phyloP scores from a whole-genome alignment of 2,329 filamentous ascomycete species.

The Cladosporium sp. region DNA sequence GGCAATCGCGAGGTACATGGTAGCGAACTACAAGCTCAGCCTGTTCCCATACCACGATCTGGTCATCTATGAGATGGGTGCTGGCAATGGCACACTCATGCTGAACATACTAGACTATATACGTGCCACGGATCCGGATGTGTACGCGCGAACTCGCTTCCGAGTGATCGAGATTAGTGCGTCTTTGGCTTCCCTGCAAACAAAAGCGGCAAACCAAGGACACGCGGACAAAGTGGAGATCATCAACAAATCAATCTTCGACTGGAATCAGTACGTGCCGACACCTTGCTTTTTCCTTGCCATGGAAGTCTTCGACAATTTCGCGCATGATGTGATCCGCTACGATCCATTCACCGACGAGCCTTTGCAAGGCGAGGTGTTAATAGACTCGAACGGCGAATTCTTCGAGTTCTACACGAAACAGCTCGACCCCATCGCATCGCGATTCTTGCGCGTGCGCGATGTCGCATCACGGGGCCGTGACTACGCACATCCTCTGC shows the following conservation, averaged over 20 bases:
- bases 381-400: constrained; percentile 82
- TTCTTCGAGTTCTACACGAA: constrained; percentile 93
- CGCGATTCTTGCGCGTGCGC: constrained; percentile 80
- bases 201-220: constrained; percentile 66
- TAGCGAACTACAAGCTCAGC: constrained; percentile 93
- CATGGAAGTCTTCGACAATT: constrained; percentile 98
- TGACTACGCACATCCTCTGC: constrained; percentile 64
- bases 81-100: constrained; percentile 96
- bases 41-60: constrained; percentile 95
- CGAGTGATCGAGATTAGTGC: constrained; percentile 94
- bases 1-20: constrained; percentile 91
- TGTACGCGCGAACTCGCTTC: constrained; percentile 91
- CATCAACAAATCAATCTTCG: constrained; percentile 91
- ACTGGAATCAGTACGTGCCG: constrained; percentile 85
- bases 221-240: constrained; percentile 88
- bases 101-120: constrained; percentile 97
- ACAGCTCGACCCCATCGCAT: constrained; percentile 76
- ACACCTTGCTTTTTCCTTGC: constrained; percentile 96
- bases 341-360: constrained; percentile 81
- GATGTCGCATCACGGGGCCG: constrained; percentile 66
- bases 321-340: constrained; percentile 89
- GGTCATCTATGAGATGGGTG: constrained; percentile 98
- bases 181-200: constrained; percentile 75
- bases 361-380: constrained; percentile 82
- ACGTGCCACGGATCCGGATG: constrained; percentile 80